phyloP scores from a whole-genome alignment of 2,329 filamentous ascomycete species.

The Chrysosporium keratinophilum region DNA sequence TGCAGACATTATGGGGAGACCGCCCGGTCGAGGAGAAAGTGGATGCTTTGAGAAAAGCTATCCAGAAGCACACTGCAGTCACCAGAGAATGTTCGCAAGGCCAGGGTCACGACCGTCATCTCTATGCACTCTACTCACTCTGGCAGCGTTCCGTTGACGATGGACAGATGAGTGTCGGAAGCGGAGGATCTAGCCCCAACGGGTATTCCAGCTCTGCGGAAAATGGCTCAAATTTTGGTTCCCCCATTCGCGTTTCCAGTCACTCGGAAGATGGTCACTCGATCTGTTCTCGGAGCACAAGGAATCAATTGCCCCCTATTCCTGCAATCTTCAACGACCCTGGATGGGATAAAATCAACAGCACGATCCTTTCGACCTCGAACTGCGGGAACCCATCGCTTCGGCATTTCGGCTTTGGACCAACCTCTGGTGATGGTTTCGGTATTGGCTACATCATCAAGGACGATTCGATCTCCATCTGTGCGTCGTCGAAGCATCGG shows the following conservation, averaged over 20 bases:
- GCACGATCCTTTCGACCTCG: conserved; percentile 87
- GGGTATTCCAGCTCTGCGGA: conserved; percentile 53
- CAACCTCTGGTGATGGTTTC: conserved; percentile 86
- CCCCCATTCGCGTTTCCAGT: conserved; percentile 29
- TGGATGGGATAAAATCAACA: conserved; percentile 94
- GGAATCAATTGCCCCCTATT: conserved; percentile 37
- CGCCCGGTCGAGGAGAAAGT: conserved; percentile 74
- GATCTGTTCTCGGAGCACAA: conserved; percentile 41
- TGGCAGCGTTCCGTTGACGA: conserved; percentile 87
- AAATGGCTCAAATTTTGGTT: conserved; percentile 21
- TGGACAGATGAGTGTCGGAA: conserved; percentile 44
- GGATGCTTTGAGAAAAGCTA: conserved; percentile 71
- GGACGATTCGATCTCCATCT: conserved; percentile 79
- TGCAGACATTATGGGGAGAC: conserved; percentile 90
- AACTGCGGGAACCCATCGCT: conserved; percentile 96
- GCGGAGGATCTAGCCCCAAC: conserved; percentile 44
- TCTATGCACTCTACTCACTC: conserved; percentile 87
- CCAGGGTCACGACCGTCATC: conserved; percentile 79
- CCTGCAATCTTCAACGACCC: conserved; percentile 76
- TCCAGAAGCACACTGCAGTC: conserved; percentile 65
- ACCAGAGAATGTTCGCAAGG: conserved; percentile 83
- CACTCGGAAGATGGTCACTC: conserved; percentile 35
- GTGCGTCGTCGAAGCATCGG: conserved; percentile 83
- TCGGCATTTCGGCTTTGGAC: conserved; percentile 92
- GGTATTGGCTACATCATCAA: conserved; percentile 99